phyloP scores from a whole-genome alignment of 352 stramenopile genomes.

The Globisporangium radiosum region DNA sequence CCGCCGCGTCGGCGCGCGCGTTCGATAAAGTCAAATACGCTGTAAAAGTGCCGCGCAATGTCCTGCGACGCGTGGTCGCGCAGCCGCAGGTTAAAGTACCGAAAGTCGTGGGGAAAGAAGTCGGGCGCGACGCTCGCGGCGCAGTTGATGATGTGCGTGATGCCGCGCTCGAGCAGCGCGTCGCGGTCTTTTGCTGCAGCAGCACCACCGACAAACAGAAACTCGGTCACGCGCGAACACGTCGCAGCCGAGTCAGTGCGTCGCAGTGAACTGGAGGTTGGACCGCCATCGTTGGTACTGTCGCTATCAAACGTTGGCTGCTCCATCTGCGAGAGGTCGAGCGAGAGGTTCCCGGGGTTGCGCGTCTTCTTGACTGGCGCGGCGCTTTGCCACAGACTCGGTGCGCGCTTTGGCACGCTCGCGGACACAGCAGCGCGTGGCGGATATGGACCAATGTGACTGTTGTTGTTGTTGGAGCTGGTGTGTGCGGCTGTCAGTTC shows the following conservation, averaged over 20 bases:
- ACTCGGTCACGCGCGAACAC: constrained; percentile 80
- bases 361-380: constrained; percentile 32
- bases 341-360: constrained; percentile 76
- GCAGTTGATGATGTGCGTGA: constrained; percentile 90
- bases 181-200: constrained; percentile 74
- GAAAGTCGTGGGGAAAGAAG: constrained; percentile 72
- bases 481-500: not conserved
- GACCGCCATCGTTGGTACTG: constrained; percentile 7
- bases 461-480: not conserved
- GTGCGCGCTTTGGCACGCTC: constrained; percentile 30
- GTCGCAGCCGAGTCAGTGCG: constrained; percentile 54
- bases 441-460: not conserved
- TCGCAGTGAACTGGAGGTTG: constrained; percentile 13
- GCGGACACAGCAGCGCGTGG: not conserved
- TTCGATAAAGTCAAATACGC: constrained; percentile 87
- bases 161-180: constrained; percentile 53
- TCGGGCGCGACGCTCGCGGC: constrained; percentile 67
- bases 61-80: constrained; percentile 85
- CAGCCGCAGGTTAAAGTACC: constrained; percentile 84
- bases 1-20: constrained; percentile 51
- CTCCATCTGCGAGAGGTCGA: constrained; percentile 78
- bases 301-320: constrained; percentile 22
- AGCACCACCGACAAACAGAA: constrained; percentile 84
- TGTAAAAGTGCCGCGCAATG: constrained; percentile 83
- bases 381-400: constrained; percentile 24